Conservation (phyloP, 208 protist species). For the Vickermania ingenoplastis region DNA sequence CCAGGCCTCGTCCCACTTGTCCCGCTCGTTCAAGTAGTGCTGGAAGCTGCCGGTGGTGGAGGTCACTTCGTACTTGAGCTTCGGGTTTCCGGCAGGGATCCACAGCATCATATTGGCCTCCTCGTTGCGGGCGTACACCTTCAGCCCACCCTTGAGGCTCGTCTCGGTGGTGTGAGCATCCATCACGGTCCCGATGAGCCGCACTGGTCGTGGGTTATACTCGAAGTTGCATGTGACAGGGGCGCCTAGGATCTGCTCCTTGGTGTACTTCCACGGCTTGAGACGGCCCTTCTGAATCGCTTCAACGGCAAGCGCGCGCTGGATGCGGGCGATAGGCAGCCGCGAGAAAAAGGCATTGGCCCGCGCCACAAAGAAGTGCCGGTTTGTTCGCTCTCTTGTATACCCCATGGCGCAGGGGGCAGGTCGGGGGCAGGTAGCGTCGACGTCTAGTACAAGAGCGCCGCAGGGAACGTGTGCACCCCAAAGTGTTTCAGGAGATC, state of each 20-base stretch:
- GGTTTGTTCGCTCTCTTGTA: slow-evolving; percentile 78
- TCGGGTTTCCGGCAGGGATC: slow-evolving; percentile 82
- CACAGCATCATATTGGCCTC: slow-evolving; percentile 90
- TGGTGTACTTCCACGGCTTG: slow-evolving; percentile 84
- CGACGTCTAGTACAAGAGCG: no score
- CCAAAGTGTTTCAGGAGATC: no score
- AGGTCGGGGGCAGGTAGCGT: no score
- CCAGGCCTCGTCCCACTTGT: slow-evolving; percentile 89
- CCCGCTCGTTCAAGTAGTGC: slow-evolving; percentile 83
- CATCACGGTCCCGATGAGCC: slow-evolving; percentile 87
- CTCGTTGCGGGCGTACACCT: slow-evolving; percentile 85
- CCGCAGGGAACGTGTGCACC: no score
- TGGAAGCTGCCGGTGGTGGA: slow-evolving; percentile 76
- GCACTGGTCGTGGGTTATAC: slow-evolving; percentile 84
- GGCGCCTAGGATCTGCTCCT: slow-evolving; percentile 83
- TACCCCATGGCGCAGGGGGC: no score
- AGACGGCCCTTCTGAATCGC: slow-evolving; percentile 75
- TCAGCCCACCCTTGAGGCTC: slow-evolving; percentile 84
- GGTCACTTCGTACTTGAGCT: slow-evolving; percentile 82
- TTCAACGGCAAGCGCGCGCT: slow-evolving; percentile 81
- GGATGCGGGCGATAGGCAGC: slow-evolving; percentile 74
- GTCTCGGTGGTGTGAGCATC: slow-evolving; percentile 82
- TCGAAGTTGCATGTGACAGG: slow-evolving; percentile 86
- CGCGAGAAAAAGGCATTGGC: slow-evolving; percentile 87
- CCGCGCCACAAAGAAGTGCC: slow-evolving; percentile 80